Base-by-base conservation (phyloP, 345 rosid species). In the Aurinia saxatilis region DNA sequence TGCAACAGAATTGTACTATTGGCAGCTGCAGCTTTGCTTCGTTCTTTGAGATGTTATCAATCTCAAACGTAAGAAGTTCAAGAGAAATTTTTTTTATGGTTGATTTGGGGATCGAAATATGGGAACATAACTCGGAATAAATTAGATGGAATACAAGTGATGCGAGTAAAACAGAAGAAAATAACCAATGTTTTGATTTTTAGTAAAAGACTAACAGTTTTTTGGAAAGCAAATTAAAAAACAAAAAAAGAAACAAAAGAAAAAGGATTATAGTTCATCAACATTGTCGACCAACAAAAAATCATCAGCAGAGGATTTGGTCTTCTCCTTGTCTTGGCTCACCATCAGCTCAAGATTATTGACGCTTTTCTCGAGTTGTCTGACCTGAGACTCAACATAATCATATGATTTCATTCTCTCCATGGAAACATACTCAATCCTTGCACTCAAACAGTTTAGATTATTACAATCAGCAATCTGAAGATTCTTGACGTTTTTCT, bases 211-310 rank as follows among this genome's bases (percentile, higher is more conserved):
- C 2, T 21, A 21, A 1, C 4, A 2, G 25, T 21, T 1, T 4
- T 21, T 21, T 2, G 25, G 25, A 21, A 21, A 21, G 25, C 25
- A 21, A 21, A 21, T 21, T 1, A 49, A 16, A 23, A 50, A 5
- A 1, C 15, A 8, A 13, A 10, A 31, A 27, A 38, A n/a, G n/a
- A n/a, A n/a, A n/a, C n/a, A n/a, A n/a, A n/a, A n/a, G n/a, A n/a
- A n/a, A n/a, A n/a, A n/a, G n/a, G n/a, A n/a, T 12, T 23, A 23
- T 36, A 34, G 13, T 19, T 41, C 34, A 40, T 52, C 3, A 44
- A 11, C 7, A 10, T 31, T 15, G 12, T 59, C 16, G 5, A 56
- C 63, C 56, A 66, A 47, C 49, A 66, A 12, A 56, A 55, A 66
- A 3, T 29, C 70, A 66, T 56, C 63, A n/a, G 3, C 47, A 12